Evolutionary conservation across 2,329 filamentous ascomycete genomes (phyloP).

Genomic region (Fusarium beomiforme): DNA sequence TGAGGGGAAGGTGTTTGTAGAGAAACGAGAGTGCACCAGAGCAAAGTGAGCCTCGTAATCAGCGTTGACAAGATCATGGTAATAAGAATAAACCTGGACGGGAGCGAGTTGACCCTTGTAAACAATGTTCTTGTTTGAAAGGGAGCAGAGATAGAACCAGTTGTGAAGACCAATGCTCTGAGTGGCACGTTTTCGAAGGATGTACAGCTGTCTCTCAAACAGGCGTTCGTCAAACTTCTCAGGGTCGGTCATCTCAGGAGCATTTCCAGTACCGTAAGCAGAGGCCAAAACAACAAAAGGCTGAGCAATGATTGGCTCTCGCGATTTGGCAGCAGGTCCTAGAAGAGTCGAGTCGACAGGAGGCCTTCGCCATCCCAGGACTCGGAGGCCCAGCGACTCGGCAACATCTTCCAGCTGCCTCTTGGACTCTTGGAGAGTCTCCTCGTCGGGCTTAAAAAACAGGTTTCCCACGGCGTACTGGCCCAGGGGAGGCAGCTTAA

Average conservation of each 20-base stretch:
- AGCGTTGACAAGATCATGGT: constrained; percentile 94
- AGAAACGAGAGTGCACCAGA: constrained; percentile 95
- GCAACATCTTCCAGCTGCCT: constrained; percentile 94
- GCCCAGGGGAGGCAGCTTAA: constrained; percentile 85
- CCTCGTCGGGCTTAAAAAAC: constrained; percentile 97
- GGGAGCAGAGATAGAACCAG: constrained; percentile 98
- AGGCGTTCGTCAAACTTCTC: constrained; percentile 83
- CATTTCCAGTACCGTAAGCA: constrained; percentile 83
- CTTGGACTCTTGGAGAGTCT: constrained; percentile 90
- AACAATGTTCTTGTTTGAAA: constrained; percentile 98
- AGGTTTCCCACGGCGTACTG: constrained; percentile 98
- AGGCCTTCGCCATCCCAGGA: constrained; percentile 95
- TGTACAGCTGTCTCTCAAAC: constrained; percentile 93
- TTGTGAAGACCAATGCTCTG: constrained; percentile 96
- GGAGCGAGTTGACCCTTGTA: constrained; percentile 98
- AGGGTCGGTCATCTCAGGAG: constrained; percentile 80
- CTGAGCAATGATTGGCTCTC: constrained; percentile 94
- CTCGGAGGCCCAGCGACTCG: constrained; percentile 84
- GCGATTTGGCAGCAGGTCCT: constrained; percentile 89
- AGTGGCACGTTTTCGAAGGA: constrained; percentile 93
- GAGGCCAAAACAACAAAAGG: constrained; percentile 91
- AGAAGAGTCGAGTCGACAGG: constrained; percentile 93
- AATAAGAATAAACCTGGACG: constrained; percentile 97
- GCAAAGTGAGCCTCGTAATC: constrained; percentile 98
- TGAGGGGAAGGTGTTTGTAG: constrained; percentile 97